A percentile compares a stretch with the other conserved stretches of the same genome.
Conservation (phyloP, 352 stramenopile species). For the Phytophthora capsici region DNA sequence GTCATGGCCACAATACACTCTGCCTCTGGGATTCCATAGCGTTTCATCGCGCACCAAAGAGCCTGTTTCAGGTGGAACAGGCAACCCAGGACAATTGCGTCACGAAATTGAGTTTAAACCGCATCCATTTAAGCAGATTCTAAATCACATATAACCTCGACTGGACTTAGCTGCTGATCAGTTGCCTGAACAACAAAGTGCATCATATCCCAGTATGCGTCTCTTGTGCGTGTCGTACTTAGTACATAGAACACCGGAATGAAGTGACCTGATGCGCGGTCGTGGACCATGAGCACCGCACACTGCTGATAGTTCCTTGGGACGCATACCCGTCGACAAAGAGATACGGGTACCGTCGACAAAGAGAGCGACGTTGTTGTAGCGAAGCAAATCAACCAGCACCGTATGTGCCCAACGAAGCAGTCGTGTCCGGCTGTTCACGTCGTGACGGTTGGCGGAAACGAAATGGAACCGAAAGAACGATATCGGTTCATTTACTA, state of each 20-base stretch:
- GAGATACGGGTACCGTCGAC: constrained; percentile 34
- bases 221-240: background rate
- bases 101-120: background rate
- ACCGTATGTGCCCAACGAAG: constrained; percentile 31
- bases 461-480: constrained; percentile 14
- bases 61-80: constrained; percentile 6
- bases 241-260: constrained; percentile 25
- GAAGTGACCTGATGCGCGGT: constrained; percentile 3
- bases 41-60: background rate
- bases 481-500: constrained; percentile 1
- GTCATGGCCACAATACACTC: background rate
- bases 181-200: constrained; percentile 17
- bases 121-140: background rate
- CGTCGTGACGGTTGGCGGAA: constrained; percentile 1
- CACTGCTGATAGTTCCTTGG: constrained; percentile 14
- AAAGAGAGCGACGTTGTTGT: constrained; percentile 20
- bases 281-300: constrained; percentile 25
- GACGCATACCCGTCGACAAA: too few species aligned
- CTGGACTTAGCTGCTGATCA: background rate
- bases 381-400: constrained; percentile 13
- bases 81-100: background rate
- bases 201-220: constrained; percentile 24
- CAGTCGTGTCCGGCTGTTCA: constrained; percentile 3
- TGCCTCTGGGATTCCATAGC: background rate
- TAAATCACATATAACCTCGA: background rate